These are phyloP conservation scores for Halophytophthora polymorphica DNA, from an alignment of 352 stramenopile species.

Conservation along the genomic window DNA sequence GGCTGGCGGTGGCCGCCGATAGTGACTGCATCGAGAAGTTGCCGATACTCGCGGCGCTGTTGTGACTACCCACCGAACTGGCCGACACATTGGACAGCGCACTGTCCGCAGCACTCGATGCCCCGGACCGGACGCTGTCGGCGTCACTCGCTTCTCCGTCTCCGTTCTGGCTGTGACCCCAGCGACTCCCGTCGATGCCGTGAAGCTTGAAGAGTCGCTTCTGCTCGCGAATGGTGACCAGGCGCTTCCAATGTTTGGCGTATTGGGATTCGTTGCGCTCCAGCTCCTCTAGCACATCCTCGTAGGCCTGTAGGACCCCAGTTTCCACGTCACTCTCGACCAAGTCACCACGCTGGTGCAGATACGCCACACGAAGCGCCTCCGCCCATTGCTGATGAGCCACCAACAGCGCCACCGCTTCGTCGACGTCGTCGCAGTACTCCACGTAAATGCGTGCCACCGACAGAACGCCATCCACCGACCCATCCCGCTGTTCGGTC, in stretches of 20 bases:
- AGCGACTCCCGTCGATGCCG: slow-evolving; percentile 68
- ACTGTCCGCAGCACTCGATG: slow-evolving; percentile 50
- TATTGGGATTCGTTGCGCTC: slow-evolving; percentile 40
- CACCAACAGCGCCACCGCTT: slow-evolving; percentile 68
- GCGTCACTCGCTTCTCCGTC: slow-evolving; percentile 31
- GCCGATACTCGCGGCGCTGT: slow-evolving; percentile 56
- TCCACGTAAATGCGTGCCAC: slow-evolving; percentile 65
- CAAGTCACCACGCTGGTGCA: slow-evolving; percentile 56
- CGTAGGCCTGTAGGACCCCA: slow-evolving; percentile 37
- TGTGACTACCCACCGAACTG: slow-evolving; percentile 78
- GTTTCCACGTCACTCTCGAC: slow-evolving; percentile 74
- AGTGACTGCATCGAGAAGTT: slow-evolving; percentile 70
- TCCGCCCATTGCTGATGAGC: slow-evolving; percentile 56
- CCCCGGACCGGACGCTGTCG: slow-evolving; percentile 40
- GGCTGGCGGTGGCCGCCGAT: slow-evolving; percentile 51
- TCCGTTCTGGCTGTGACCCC: slow-evolving; percentile 17
- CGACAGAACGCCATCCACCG: slow-evolving; percentile 27
- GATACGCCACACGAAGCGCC: slow-evolving; percentile 48
- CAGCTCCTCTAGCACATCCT: slow-evolving; percentile 55
- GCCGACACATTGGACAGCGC: slow-evolving; percentile 59
- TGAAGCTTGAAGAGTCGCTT: slow-evolving; percentile 77
- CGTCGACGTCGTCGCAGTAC: slow-evolving; percentile 69
- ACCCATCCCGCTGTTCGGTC: slow-evolving; percentile 16
- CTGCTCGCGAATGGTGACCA: slow-evolving; percentile 67
- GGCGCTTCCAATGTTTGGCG: slow-evolving; percentile 48